Evolutionary conservation across 305 asterid genomes (phyloP), one percentile per base, ranked within the genome.

Genomic region (Ruellia speciosa): DNA sequence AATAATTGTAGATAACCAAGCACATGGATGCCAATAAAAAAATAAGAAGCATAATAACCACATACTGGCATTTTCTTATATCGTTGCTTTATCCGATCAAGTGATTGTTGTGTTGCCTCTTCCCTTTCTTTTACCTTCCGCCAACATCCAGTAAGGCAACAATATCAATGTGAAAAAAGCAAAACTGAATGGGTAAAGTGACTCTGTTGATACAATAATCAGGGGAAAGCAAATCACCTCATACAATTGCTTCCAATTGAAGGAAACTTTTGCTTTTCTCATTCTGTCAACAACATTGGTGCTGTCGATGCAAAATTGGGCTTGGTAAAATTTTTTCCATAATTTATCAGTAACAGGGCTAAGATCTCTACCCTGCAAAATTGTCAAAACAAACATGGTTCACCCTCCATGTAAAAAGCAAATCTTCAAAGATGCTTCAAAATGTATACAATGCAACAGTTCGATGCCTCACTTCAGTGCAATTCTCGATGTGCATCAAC

Each of bases 291-390:
- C 48, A 59, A 17, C 41, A 62, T 69, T 70, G 72, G 68, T 63
- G 70, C 75, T 80, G 19, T 73, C 74, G 17, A 50, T 73, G 56
- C 95, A 89, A 76, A 93, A 93, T 51, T 77, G 61, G 39, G 48
- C 66, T 74, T 67, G 75, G 70, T 70, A 93, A 67, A 84, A 79
- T 54, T 57, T 6, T 37, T 37, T 37, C 41, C 41, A 37, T 7
- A 37, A 37, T 7, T 37, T 37, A 10, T 37, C 41, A 10, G 97
- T 88, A 28, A 78, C 79, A 0, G 88, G 82, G 69, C 92, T 86
- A 66, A 93, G 99, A 81, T 88, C 96, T 67, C 92, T 79, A 4
- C 31, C 31, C 97, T 92, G 73, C 58, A 77, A 75, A 18, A 55
- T 63, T 59, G 70, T 31, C 54, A 65, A 12, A 66, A 43, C 46